These are phyloP conservation scores for Fusarium fracticaudum DNA, from an alignment of 2,329 filamentous ascomycete genomes.

Conservation along the genomic window DNA sequence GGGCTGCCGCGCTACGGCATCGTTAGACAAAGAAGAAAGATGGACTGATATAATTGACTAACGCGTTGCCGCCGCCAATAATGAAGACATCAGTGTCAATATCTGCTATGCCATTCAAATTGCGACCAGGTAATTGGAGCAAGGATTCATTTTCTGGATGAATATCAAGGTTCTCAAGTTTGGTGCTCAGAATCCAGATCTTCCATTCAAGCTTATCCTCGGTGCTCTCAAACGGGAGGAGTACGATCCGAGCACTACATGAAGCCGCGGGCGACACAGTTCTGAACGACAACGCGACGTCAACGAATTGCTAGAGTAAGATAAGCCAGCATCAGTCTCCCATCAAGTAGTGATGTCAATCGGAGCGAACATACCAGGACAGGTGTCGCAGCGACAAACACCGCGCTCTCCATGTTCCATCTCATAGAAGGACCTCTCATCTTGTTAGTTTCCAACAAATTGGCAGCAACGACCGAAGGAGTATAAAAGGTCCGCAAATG, in stretches of 20 bases:
- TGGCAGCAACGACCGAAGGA: neutral
- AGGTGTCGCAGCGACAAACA: constrained; percentile 18
- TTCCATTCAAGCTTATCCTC: neutral
- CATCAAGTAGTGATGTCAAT: accelerated
- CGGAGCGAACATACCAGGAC: neutral
- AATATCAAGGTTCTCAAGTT: constrained; percentile 7
- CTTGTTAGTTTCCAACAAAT: neutral
- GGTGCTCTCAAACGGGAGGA: neutral
- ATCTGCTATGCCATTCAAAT: neutral
- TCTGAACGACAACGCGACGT: constrained; percentile 3
- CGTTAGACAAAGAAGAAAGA: accelerated
- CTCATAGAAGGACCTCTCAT: neutral
- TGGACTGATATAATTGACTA: accelerated
- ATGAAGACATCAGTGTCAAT: constrained; percentile 20
- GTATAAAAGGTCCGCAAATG: constrained; percentile 23
- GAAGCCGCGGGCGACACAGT: neutral
- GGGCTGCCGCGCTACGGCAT: neutral
- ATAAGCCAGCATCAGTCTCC: neutral
- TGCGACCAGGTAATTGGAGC: neutral
- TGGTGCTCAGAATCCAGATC: constrained; percentile 33
- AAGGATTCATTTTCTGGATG: constrained; percentile 9
- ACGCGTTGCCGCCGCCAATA: constrained; percentile 29
- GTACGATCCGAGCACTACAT: constrained; percentile 4
- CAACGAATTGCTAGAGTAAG: constrained; percentile 18
- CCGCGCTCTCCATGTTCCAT: constrained; percentile 13